A percentile compares a stretch with the other conserved stretches of the same genome.
Evolutionary conservation across 768 basidiomycete species (phyloP).

Genomic region (Tylopilus cervinicoccineus): DNA sequence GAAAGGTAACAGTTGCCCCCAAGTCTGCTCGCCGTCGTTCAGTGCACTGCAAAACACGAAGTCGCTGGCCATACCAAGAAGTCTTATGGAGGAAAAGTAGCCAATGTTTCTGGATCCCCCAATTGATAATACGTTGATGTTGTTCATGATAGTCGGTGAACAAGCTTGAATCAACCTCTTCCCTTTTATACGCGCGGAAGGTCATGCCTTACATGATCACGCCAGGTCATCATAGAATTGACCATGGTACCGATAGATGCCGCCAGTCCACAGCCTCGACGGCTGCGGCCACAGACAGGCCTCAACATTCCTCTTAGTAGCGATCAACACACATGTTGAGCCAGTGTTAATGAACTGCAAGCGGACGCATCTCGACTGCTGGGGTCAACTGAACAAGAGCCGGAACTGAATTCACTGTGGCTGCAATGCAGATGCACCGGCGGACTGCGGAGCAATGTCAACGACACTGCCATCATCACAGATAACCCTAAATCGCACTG

Average conservation of each 20-base stretch:
- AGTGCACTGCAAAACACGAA: background rate
- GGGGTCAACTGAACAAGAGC: background rate
- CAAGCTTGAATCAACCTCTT: background rate
- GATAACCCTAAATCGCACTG: slow-evolving; percentile 67
- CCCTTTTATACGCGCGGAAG: slow-evolving; percentile 6
- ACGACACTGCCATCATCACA: slow-evolving; percentile 55
- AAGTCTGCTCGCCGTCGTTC: slow-evolving; percentile 35
- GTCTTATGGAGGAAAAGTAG: slow-evolving; percentile 44
- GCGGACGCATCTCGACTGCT: too few relatives aligned
- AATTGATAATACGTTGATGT: slow-evolving; percentile 36
- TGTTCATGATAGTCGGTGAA: slow-evolving; percentile 12
- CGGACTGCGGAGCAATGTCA: slow-evolving; percentile 22
- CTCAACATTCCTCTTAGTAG: background rate
- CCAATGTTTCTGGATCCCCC: slow-evolving; percentile 59
- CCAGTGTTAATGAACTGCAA: background rate
- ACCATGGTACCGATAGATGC: background rate
- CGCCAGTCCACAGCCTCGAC: background rate
- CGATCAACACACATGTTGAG: background rate
- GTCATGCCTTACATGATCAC: background rate
- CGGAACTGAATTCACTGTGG: background rate
- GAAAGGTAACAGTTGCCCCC: slow-evolving; percentile 60
- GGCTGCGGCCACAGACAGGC: background rate
- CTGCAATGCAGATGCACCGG: background rate
- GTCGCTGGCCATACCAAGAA: slow-evolving; percentile 37
- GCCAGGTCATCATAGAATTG: too few relatives aligned